Base-by-base conservation (phyloP, 1,139 yeast genomes). In the Trichomonascaceae sp. region DNA sequence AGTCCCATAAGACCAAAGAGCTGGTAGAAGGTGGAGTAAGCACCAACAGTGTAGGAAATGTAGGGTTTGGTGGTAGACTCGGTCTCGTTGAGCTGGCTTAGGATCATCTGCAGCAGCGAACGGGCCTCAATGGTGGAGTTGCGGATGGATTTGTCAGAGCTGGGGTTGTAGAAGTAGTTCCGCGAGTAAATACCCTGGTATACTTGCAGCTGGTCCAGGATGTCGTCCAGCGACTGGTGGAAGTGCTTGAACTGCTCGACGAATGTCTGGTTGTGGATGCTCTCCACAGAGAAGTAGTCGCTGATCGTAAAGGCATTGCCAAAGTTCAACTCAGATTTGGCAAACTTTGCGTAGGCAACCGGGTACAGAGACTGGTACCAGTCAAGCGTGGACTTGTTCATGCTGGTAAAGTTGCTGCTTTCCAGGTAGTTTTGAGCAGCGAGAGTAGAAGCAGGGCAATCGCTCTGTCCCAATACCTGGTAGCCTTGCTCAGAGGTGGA, bases 21-120 rank as follows among this genome's bases (percentile, higher is more conserved):
- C 44, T 59, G 64, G 48, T 50, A 59, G 58, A 65, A 61, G 31
- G 54, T 54, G 45, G 59, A 59, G 51, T 48, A 65, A 9, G 69
- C 58, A 27, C 69, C 69, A 16, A 65, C 60, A 39, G 57, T 50
- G 44, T 59, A 56, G 42, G 59, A 52, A 39, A 65, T 38, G 37
- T 48, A 53, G 27, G 66, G 67, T 4, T 53, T 39, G 9, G 55
- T 54, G 4, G 43, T 45, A 8, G 37, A 43, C 39, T 50, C 54
- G 22, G 67, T 62, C 13, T 50, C 43, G 43, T 61, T 59, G 35
- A 63, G 47, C 35, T 54, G 54, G 14, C 40, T 33, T 27, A 47
- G 41, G 31, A 61, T 50, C 26, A 56, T 57, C 18, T 57, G 60
- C 16, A 59, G 44, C 30, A 63, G 37, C 16, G 65, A 47, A 38